Percentiles rank a stretch among this genome's conserved stretches.
phyloP scores from a whole-genome alignment of 345 rosid genomes.

The Cardamine chenopodiifolia region DNA sequence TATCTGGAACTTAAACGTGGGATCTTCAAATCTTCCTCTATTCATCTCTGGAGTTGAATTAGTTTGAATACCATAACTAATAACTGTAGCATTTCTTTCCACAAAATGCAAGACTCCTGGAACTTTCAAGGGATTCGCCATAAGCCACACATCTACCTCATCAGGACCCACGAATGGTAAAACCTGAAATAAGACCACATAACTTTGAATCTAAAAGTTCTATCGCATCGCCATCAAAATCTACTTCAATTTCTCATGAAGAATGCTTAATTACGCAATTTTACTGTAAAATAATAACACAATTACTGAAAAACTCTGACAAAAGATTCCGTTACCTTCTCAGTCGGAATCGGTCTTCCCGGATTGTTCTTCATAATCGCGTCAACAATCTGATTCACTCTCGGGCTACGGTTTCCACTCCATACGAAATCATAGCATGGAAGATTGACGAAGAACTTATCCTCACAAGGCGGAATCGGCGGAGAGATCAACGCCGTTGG shows the following conservation, averaged over 20 bases:
- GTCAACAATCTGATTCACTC: constrained; percentile 43
- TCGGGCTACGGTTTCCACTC: constrained; percentile 68
- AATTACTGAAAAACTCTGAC: background rate
- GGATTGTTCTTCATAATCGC: constrained; percentile 73
- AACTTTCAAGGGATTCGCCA: constrained; percentile 55
- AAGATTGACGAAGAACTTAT: constrained; percentile 53
- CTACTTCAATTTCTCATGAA: background rate
- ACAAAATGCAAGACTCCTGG: constrained; percentile 81
- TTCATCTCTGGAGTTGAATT: constrained; percentile 66
- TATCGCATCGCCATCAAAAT: background rate
- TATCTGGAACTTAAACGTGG: constrained; percentile 80
- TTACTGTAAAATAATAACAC: background rate
- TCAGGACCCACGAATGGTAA: constrained; percentile 50
- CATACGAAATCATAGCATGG: constrained; percentile 87
- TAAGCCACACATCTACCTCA: constrained; percentile 74
- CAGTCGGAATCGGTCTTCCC: constrained; percentile 56
- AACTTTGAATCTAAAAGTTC: too few relatives aligned
- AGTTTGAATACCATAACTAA: constrained; percentile 83
- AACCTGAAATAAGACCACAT: constrained; percentile 51
- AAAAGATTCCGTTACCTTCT: constrained; percentile 48
- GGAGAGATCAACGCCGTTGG: constrained; percentile 57
- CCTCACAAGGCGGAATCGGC: constrained; percentile 85
- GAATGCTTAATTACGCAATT: background rate
- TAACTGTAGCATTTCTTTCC: constrained; percentile 55
- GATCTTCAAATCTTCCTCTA: constrained; percentile 73